Conservation (phyloP, 108 stramenopile genomes). For the Pseudonitzschia delicatissima region DNA sequence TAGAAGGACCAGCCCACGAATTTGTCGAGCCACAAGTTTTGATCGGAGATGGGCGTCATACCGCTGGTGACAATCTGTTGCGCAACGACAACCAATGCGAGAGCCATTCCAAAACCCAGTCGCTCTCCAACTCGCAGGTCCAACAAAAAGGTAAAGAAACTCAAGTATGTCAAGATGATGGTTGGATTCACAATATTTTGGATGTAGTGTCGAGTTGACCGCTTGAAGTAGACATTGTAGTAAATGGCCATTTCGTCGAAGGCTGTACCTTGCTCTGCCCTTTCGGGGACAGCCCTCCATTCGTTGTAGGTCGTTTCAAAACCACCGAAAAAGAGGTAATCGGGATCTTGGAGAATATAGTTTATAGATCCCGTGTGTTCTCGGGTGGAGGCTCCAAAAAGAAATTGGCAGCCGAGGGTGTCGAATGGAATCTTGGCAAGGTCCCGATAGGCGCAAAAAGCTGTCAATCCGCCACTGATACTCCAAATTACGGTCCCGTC, state of each 20-base stretch:
- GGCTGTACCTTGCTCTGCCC: not conserved
- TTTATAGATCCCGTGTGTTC: not conserved
- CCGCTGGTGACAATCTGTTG: conserved; percentile 27
- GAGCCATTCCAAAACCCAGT: conserved; percentile 24
- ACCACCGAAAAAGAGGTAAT: not conserved
- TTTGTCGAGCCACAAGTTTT: conserved; percentile 20
- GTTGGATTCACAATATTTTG: conserved; percentile 26
- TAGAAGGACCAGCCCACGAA: conserved; percentile 26
- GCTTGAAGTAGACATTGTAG: conserved; percentile 16
- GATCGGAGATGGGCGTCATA: conserved; percentile 13
- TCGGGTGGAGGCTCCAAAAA: not conserved
- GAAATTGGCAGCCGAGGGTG: conserved; percentile 12
- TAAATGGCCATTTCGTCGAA: not conserved
- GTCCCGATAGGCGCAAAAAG: conserved; percentile 20
- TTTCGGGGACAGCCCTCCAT: conserved; percentile 17
- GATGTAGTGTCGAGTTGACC: conserved; percentile 14
- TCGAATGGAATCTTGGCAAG: conserved; percentile 20
- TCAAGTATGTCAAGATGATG: conserved; percentile 18
- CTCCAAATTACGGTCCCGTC: conserved; percentile 24
- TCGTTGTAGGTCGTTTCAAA: conserved; percentile 17
- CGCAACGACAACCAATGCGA: conserved; percentile 25
- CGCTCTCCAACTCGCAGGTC: conserved; percentile 31
- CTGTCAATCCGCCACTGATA: conserved; percentile 9
- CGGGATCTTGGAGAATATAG: not conserved
- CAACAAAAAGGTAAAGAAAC: conserved; percentile 27